Conservation (phyloP, 148 eudicot species). For the Bassia scoparia region DNA sequence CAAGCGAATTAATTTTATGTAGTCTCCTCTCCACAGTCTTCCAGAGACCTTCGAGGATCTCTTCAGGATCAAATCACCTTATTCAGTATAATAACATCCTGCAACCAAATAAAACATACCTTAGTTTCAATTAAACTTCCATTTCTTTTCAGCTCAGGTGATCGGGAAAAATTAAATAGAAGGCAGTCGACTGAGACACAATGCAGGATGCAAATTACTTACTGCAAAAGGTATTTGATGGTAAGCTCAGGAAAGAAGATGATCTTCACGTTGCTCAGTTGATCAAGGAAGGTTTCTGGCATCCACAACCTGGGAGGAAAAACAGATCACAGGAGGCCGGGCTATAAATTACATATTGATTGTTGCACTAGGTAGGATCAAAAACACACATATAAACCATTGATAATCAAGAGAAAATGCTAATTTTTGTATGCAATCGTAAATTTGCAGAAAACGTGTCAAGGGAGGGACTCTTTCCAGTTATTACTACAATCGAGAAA, state of each 20-base stretch:
- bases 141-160: background rate
- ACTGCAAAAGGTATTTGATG: conserved; percentile 95
- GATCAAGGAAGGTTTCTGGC: conserved; percentile 87
- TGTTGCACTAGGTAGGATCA: background rate
- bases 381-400: background rate
- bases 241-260: conserved; percentile 88
- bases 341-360: background rate
- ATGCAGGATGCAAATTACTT: conserved; percentile 19
- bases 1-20: conserved; percentile 76
- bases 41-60: conserved; percentile 50
- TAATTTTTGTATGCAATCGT: background rate
- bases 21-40: conserved; percentile 86
- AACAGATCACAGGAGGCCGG: background rate
- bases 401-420: background rate
- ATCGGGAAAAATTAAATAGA: background rate
- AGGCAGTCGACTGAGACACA: background rate
- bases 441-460: background rate
- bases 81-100: conserved; percentile 91
- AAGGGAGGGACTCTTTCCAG: background rate
- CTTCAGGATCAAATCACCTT: conserved; percentile 84
- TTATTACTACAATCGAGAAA: too few species aligned
- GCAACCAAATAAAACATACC: conserved; percentile 27
- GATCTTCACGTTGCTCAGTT: conserved; percentile 68
- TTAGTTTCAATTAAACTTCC: conserved; percentile 7
- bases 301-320: conserved; percentile 68